Base-by-base conservation (phyloP, 176 grass and related monocot species). In the Phyllostachys edulis region DNA sequence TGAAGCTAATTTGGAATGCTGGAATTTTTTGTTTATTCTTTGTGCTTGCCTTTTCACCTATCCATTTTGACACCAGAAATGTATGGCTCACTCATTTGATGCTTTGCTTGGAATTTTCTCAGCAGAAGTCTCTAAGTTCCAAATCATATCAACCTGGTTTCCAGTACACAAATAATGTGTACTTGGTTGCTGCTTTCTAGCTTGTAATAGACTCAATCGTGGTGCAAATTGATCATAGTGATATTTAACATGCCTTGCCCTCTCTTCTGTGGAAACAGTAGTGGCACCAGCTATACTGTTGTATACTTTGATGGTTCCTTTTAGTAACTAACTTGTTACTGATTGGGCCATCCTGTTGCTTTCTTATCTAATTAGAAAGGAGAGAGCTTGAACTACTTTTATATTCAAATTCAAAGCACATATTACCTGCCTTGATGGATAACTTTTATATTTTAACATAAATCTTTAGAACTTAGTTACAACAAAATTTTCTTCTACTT, bases 321-420 rank as follows among this genome's bases (percentile, higher is more conserved):
- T 42, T 85, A 51, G 21, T 69, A 79, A 26, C 49, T 62, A 75
- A 8, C 63, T 44, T 85, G 40, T 84, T 67, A 75, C 9, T 73
- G 32, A 60, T 15, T 61, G 11, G 55, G 12, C n/a, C 14, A 67
- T 67, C 60, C 14, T 90, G 34, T 57, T 87, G 32, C 50, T 61
- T 90, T 87, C 29, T 73, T 87, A 66, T 84, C 34, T 69, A 63
- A 67, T 38, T 63, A 67, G n/a, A 69, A 77, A 55, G 36, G 67
- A 46, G 45, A 42, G 73, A 76, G 50, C 26, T 79, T n/a, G 47
- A 40, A 74, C 26, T 73, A 56, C 46, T 77, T 65, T 78, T 42
- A 14, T 67, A 71, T 83, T 82, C 32, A 83, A 51, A 68, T 59
- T 73, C 59, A 61, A 68, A 63, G 4, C 27, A 80, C 45, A 13